Base-by-base conservation (phyloP, 2,329 filamentous ascomycete genomes). In the Mycosphaerella sp. region DNA sequence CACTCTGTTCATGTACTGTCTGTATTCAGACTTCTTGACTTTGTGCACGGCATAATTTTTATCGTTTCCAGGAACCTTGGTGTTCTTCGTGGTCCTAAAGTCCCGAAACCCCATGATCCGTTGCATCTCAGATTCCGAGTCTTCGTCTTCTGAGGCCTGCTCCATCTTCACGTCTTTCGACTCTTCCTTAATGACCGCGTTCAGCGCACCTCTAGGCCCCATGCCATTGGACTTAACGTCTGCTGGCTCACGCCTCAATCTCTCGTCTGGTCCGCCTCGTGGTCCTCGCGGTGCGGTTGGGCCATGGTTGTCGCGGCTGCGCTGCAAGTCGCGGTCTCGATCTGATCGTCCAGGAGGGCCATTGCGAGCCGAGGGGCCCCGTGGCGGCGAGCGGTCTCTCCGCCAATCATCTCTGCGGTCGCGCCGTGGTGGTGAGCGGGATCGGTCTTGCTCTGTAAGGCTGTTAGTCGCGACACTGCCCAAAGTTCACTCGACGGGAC, bases 1-100 rank as follows among this genome's bases (percentile, higher is more conserved):
- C 48, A 83, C 77, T 53, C 87, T 80, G 67, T 93, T 93, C 83
- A 98, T 98, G 72, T 98, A 98, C 80, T 98, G 93, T 63, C 93
- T 80, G 68, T 96, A 97, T 76, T 95, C 82, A 11, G 85, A 87
- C 81, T 89, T 91, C 82, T 95, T 96, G 74, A 93, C 89, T 78
- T 93, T 96, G 62, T 85, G 78, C 49, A 96, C 83, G 0, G 78
- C 89, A 52, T 87, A 91, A 41, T 85, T 82, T 67, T 90, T 71
- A 47, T 78, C 83, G 68, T 98, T 98, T 1, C 93, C 93, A 0
- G 81, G 79, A 1, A 98, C 84, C 68, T 96, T 95, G 51, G 86
- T 89, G 56, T 87, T 83, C 72, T 97, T 95, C 17, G 93, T 97
- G 23, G 83, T 84, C 54, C 84, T 85, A 72, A 97, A 98, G 0